These are phyloP conservation scores for Agroathelia rolfsii DNA, from an alignment of 1,284 basidiomycete species.

Conservation along the genomic window DNA sequence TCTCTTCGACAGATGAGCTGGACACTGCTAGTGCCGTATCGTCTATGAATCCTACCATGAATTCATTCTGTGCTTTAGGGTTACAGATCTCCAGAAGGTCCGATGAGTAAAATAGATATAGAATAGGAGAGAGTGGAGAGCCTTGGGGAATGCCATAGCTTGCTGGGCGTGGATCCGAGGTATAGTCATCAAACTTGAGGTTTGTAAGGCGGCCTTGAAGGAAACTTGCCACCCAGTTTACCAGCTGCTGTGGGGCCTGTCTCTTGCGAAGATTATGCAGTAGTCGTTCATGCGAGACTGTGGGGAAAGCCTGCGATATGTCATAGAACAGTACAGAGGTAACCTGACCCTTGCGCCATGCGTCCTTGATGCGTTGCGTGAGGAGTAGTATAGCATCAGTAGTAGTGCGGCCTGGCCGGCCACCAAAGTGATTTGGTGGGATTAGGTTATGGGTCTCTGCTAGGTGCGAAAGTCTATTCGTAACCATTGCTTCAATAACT, in stretches of 20 bases:
- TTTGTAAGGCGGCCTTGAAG: conserved; percentile 9
- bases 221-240: conserved; percentile 8
- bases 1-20: conserved; percentile 7
- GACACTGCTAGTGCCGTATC: conserved; percentile 8
- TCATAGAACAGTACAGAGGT: conserved; percentile 19
- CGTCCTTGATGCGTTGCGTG: conserved; percentile 14
- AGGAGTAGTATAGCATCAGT: conserved; percentile 17
- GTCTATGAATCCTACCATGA: conserved; percentile 12
- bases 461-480: conserved; percentile 8
- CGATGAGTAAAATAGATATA: conserved; percentile 20
- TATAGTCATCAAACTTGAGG: conserved; percentile 13
- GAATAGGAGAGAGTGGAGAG: conserved; percentile 18
- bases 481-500: conserved; percentile 6
- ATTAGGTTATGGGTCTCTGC: conserved; percentile 15
- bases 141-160: conserved; percentile 22
- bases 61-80: too few species aligned
- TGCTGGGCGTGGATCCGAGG: conserved; percentile 11
- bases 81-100: conserved; percentile 17
- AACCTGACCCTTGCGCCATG: conserved; percentile 15
- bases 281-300: conserved; percentile 15
- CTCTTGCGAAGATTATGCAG: conserved; percentile 21
- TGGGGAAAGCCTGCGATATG: conserved; percentile 25
- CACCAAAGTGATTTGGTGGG: conserved; percentile 17
- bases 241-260: conserved; percentile 12
- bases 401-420: conserved; percentile 16